Evolutionary conservation across 2,329 filamentous ascomycete genomes (phyloP), one percentile per base, ranked within the genome.

Genomic region (Penicillium sp.): DNA sequence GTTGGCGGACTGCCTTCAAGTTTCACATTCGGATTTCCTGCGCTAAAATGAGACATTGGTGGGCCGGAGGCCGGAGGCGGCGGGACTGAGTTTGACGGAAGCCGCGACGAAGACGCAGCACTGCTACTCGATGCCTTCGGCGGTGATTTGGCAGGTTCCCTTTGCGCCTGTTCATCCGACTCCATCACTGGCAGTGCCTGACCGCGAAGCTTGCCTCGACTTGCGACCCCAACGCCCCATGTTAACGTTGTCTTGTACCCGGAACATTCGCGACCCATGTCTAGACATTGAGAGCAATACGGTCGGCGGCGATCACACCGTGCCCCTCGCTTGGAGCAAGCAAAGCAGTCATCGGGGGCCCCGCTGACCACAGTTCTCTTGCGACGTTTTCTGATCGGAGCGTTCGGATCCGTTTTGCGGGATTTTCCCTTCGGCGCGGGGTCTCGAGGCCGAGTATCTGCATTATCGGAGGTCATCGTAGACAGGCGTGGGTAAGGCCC

Each of bases 201-300:
- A 38, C 93, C 93, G 58, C 93, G 86, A 59, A 97, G 85, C 79
- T 97, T 97, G 70, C 93, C 93, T 67, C 93, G 87, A 75, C 92
- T 97, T 53, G 93, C 93, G 55, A 97, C 93, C 48, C 93, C 93
- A 45, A 97, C 90, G 40, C 92, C 92, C 93, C 93, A 97, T 44
- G 93, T 97, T 75, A 97, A 81, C 65, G 93, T 92, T 14, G 93
- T 97, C 78, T 95, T 95, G 81, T 97, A 97, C 55, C 93, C 93
- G 27, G 90, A 92, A 77, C 93, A 97, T 70, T 96, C 92, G 72
- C 91, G 92, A 61, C 92, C 92, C 60, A 91, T 83, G 65, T 96
- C 90, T 59, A 97, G 83, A 74, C 93, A 99, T 75, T 92, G 92
- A 42, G 92, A 92, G 77, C 94, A 97, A 76, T 97, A 97, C 8